phyloP scores from a whole-genome alignment of 2,329 filamentous ascomycete species.

The Graphilbum ipis-grandicollis region DNA sequence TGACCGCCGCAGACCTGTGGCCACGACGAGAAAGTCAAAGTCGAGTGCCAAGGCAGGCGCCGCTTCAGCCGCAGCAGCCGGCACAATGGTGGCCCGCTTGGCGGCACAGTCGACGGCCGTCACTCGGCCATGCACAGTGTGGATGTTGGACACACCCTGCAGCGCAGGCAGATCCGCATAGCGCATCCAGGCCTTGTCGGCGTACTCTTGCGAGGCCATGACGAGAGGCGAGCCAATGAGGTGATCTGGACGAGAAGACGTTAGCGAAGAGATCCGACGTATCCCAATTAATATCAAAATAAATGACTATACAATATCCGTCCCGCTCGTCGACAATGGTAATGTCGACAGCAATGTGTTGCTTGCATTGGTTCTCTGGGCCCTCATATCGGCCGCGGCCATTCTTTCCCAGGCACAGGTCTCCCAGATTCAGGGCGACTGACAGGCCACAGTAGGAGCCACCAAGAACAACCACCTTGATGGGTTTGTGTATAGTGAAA shows the following conservation, averaged over 20 bases:
- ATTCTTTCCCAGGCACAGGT: conserved; percentile 39
- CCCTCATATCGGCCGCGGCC: conserved; percentile 23
- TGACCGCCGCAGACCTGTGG: conserved; percentile 49
- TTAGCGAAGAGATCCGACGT: neutral
- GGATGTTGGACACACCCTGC: conserved; percentile 37
- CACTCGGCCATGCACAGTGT: conserved; percentile 48
- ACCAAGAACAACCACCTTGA: conserved; percentile 48
- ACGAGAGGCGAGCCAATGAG: conserved; percentile 60
- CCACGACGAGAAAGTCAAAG: conserved; percentile 64
- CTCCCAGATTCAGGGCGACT: conserved; percentile 47
- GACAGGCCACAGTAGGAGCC: conserved; percentile 58
- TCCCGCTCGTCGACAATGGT: conserved; percentile 67
- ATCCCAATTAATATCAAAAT: neutral
- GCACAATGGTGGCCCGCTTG: conserved; percentile 39
- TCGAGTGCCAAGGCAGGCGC: conserved; percentile 18
- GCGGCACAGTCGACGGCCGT: conserved; percentile 37
- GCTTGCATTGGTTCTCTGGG: conserved; percentile 4
- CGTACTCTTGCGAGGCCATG: conserved; percentile 44
- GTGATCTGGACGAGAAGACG: conserved; percentile 35
- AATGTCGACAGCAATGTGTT: conserved; percentile 40
- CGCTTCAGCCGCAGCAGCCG: conserved; percentile 21
- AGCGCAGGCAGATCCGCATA: conserved; percentile 51
- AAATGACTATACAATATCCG: conserved; percentile 47
- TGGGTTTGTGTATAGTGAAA: too few relatives aligned
- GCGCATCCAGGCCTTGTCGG: conserved; percentile 51